phyloP scores from a whole-genome alignment of 2,329 filamentous ascomycete species.

The Emergomyces orientalis region DNA sequence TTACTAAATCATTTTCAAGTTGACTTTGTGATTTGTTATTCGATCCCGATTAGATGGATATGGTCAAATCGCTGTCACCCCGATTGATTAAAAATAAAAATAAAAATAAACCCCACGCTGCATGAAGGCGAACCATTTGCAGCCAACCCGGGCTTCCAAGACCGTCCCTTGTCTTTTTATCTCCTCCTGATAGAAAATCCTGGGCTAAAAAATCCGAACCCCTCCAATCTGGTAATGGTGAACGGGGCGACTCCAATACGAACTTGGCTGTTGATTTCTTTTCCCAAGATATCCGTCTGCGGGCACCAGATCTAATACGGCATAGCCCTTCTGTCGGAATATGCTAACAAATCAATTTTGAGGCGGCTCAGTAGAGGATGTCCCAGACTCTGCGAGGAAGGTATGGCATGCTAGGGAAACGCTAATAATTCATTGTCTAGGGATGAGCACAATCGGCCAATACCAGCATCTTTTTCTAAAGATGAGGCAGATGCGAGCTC shows the following conservation, averaged over 20 bases:
- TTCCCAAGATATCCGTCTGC: background rate
- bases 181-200: background rate
- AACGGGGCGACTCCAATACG: background rate
- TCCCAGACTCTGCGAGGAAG: background rate
- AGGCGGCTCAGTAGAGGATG: background rate
- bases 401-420: background rate
- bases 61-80: background rate
- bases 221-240: background rate
- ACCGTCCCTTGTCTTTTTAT: background rate
- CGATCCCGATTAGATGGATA: background rate
- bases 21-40: background rate
- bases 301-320: background rate
- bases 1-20: background rate
- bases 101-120: background rate
- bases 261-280: background rate
- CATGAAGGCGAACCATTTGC: background rate
- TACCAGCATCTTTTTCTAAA: background rate
- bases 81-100: background rate
- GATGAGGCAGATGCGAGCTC: background rate
- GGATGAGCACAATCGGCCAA: background rate
- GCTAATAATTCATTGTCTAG: background rate
- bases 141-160: background rate
- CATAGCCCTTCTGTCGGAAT: background rate
- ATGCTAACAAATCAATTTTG: background rate
- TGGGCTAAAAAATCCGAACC: background rate